These are phyloP conservation scores for Globisporangium spinosum DNA, from an alignment of 352 stramenopile genomes.

Conservation along the genomic window DNA sequence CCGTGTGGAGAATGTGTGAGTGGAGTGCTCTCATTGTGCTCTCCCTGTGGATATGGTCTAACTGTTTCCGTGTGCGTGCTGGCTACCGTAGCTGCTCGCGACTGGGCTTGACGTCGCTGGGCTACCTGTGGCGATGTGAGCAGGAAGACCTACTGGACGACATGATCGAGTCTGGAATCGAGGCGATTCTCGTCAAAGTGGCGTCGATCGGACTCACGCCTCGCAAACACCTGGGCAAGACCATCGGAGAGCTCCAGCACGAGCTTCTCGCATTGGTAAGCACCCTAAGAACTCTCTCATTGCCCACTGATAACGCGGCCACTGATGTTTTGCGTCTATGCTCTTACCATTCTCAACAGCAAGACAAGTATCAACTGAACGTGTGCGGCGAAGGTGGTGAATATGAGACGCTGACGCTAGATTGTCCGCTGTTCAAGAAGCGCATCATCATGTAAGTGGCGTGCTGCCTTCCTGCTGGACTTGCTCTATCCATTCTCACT, in stretches of 20 bases:
- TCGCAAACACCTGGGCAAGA: constrained; percentile 80
- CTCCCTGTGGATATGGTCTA: background rate
- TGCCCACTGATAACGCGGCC: too few species aligned
- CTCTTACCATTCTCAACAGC: constrained; percentile 22
- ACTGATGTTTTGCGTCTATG: background rate
- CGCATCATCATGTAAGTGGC: constrained; percentile 83
- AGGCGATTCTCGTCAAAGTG: constrained; percentile 97
- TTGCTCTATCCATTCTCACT: background rate
- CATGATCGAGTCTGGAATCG: constrained; percentile 92
- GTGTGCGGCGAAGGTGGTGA: constrained; percentile 98
- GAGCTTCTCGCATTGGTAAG: constrained; percentile 87
- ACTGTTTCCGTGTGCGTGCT: background rate
- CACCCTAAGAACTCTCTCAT: background rate
- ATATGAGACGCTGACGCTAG: constrained; percentile 99
- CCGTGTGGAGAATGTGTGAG: constrained; percentile 94
- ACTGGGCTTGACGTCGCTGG: constrained; percentile 92
- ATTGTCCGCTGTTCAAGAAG: constrained; percentile 95
- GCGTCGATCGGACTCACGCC: constrained; percentile 90
- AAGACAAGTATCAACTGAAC: constrained; percentile 96
- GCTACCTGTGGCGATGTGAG: constrained; percentile 94
- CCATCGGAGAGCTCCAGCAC: constrained; percentile 81
- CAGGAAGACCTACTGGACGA: constrained; percentile 91
- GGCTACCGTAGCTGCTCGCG: constrained; percentile 70
- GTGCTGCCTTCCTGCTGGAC: background rate
- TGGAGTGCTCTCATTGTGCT: constrained; percentile 17